phyloP scores from a whole-genome alignment of 2,329 filamentous ascomycete species.

The Fusarium burgessii region DNA sequence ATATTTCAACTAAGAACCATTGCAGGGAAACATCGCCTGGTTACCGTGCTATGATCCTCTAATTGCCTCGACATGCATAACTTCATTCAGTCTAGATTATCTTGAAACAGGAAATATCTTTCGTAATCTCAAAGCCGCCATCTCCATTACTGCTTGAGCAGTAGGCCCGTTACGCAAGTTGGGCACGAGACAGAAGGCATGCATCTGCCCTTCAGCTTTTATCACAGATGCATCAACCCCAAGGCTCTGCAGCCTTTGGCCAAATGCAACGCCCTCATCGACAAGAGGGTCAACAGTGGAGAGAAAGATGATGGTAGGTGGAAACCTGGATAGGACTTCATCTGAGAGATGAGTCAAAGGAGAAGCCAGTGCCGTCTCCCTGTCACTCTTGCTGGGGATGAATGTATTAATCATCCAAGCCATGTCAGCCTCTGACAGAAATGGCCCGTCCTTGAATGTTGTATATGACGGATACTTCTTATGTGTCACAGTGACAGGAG shows the following conservation, averaged over 20 bases:
- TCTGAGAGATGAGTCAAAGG: background rate
- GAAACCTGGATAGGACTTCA: background rate
- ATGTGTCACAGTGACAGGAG: background rate
- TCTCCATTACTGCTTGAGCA: background rate
- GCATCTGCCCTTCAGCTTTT: background rate
- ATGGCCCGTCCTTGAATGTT: background rate
- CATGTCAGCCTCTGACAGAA: background rate
- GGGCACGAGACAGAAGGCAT: background rate
- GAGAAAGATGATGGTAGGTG: background rate
- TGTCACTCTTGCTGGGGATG: background rate
- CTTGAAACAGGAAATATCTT: background rate
- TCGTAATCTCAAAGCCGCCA: background rate
- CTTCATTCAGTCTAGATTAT: background rate
- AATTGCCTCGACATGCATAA: no score
- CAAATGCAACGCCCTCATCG: background rate
- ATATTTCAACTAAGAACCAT: no score
- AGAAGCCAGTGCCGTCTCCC: background rate
- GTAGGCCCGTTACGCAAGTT: background rate
- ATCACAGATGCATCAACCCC: background rate
- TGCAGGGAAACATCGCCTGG: no score
- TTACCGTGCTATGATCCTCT: no score
- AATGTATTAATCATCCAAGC: background rate
- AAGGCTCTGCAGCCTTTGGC: background rate
- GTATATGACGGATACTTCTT: background rate
- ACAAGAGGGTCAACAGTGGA: background rate